Conservation (phyloP, 768 basidiomycete genomes). For the Mrakia hoshinonis region DNA sequence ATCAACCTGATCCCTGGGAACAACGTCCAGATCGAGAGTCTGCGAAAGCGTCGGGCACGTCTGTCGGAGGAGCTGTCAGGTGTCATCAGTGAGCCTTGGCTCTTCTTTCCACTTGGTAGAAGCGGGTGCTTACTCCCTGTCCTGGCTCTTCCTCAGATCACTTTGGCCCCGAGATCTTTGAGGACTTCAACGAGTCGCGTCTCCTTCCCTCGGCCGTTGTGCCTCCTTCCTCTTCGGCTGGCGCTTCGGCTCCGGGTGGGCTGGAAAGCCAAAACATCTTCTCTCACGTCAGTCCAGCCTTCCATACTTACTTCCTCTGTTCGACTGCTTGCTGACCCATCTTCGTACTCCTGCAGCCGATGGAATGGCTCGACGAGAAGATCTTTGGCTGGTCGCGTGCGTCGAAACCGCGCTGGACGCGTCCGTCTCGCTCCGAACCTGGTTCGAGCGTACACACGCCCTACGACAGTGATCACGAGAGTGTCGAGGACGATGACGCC, state of each 20-base stretch:
- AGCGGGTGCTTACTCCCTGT: background rate
- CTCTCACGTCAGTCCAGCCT: conserved; percentile 22
- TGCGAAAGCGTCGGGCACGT: conserved; percentile 62
- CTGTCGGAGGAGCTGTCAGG: conserved; percentile 77
- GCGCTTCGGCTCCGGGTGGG: background rate
- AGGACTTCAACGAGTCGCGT: conserved; percentile 27
- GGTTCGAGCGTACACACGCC: background rate
- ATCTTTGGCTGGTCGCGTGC: conserved; percentile 20
- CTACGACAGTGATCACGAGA: conserved; percentile 6
- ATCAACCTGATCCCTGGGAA: conserved; percentile 83
- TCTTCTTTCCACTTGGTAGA: background rate
- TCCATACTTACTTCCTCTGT: no score
- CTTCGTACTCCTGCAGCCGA: no score
- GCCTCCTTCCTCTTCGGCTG: conserved; percentile 16
- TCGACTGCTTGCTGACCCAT: no score
- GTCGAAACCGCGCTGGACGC: background rate
- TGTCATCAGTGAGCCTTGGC: conserved; percentile 35
- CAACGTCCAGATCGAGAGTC: conserved; percentile 63
- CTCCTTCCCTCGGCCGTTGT: conserved; percentile 18
- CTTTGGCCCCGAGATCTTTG: conserved; percentile 23
- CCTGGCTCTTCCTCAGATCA: background rate
- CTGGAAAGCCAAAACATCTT: conserved; percentile 24
- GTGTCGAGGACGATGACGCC: conserved; percentile 9
- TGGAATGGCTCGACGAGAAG: conserved; percentile 27
- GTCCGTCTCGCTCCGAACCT: background rate